phyloP scores from a whole-genome alignment of 148 eudicot species.

The Rhododendron griersonianum region DNA sequence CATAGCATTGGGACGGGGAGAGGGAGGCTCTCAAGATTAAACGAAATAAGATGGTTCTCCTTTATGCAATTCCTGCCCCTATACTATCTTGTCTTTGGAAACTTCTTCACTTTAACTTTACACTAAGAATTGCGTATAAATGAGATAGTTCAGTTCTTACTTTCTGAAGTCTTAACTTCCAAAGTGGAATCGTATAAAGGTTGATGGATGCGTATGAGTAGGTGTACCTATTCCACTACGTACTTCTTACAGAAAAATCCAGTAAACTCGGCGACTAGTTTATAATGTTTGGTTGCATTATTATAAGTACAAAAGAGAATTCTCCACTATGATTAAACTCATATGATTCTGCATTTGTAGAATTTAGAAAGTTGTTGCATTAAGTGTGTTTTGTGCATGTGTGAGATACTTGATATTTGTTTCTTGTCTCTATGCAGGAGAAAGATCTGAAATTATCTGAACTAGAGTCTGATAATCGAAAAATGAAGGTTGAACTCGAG shows the following conservation, averaged over 20 bases:
- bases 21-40: background rate
- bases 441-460: constrained; percentile 74
- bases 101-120: background rate
- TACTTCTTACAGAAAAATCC: background rate
- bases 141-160: background rate
- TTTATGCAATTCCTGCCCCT: background rate
- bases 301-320: background rate
- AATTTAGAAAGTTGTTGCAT: background rate
- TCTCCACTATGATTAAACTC: background rate
- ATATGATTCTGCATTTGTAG: background rate
- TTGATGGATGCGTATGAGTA: background rate
- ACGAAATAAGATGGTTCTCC: background rate
- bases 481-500: constrained; percentile 98
- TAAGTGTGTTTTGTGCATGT: background rate
- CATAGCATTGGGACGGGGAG: background rate
- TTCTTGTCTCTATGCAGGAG: constrained; percentile 48
- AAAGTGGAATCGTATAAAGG: background rate
- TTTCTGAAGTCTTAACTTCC: background rate
- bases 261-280: background rate
- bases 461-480: constrained; percentile 86
- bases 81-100: background rate
- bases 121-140: background rate
- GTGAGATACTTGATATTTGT: background rate
- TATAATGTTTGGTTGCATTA: background rate
- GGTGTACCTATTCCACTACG: background rate